Percentiles rank a stretch among this genome's conserved stretches.
Evolutionary conservation across 495 filamentous ascomycete genomes (phyloP).

Genomic region (Lentithecium fluviatile): DNA sequence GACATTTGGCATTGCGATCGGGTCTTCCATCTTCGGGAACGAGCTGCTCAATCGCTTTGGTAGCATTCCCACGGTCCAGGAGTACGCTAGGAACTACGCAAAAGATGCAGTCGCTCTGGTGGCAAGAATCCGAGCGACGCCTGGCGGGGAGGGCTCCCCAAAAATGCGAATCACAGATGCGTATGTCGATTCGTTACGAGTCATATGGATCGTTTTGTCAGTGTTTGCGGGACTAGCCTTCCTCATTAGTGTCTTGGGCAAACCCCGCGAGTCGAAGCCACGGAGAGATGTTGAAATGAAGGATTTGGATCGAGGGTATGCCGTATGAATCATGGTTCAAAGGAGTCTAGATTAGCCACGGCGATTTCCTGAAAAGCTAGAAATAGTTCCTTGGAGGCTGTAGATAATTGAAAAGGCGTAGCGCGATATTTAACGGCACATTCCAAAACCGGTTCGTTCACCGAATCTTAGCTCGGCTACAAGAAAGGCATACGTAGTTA

Average conservation of each 20-base stretch:
- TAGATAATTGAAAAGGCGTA: too few relatives aligned
- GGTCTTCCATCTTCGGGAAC: constrained; percentile 58
- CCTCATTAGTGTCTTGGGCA: constrained; percentile 50
- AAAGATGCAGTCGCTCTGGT: constrained; percentile 49
- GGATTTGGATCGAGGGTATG: constrained; percentile 25
- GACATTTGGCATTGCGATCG: constrained; percentile 61
- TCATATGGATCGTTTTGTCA: constrained; percentile 46
- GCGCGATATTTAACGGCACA: too few relatives aligned
- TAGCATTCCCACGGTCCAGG: constrained; percentile 24
- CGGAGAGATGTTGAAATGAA: constrained; percentile 33
- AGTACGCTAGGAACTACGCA: constrained; percentile 39
- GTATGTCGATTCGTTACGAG: constrained; percentile 41
- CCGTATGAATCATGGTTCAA: background rate
- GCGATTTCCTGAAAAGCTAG: too few relatives aligned
- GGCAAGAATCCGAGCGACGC: constrained; percentile 37
- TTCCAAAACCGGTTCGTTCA: too few relatives aligned
- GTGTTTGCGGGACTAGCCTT: constrained; percentile 52
- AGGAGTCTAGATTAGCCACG: too few relatives aligned
- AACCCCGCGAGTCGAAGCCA: constrained; percentile 38
- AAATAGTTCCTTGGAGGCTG: too few relatives aligned
- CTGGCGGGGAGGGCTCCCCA: constrained; percentile 12
- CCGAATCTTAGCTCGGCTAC: too few relatives aligned
- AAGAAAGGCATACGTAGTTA: too few relatives aligned
- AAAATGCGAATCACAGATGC: constrained; percentile 37
- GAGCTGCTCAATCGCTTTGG: constrained; percentile 45